Base-by-base conservation (phyloP, 768 basidiomycete species). In the Lepiota venenata region DNA sequence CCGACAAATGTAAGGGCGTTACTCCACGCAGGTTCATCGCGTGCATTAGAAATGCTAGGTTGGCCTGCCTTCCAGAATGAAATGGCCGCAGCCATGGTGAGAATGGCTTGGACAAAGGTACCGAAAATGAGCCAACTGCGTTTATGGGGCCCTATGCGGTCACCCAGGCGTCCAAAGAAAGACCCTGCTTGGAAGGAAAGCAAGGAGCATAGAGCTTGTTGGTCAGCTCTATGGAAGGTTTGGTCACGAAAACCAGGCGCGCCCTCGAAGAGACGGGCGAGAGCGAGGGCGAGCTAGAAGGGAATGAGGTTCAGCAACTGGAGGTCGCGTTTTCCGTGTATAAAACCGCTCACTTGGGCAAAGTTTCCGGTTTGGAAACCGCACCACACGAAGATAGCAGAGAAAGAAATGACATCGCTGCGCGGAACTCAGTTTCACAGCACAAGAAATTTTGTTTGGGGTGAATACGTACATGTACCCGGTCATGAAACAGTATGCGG, bases 291-390 rank as follows among this genome's bases (percentile, higher is more conserved):
- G 12, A 95, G 75, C 84, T 94, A 70, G 20, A 16, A 35, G 21
- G 25, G 37, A 5, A 35, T 36, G 32, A 21, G 57, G 50, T 57
- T 20, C 4, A 25, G 32, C 6, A 15, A 14, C 39, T 35, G 40
- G 21, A 35, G 40, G 29, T 36, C 38, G 47, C 18, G 37, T n/a
- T 15, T 36, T 14, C 5, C 8, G 45, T 20, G 22, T 43, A 44
- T 29, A 10, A 50, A 44, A 11, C 22, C 14, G 37, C 70, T 53
- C 61, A 85, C 84, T 73, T 87, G 85, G 9, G 82, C 76, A 59
- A 82, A 82, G 64, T 89, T 89, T 48, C 87, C 89, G 0, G 89
- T 91, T 68, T 92, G 90, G 68, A 91, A 92, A 12, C 85, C 89
- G 66, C 85, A 88, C 88, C 91, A 93, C 11, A 92, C 82, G 66